Percentiles rank a stretch among this genome's conserved stretches.
These are phyloP conservation scores for Ziziphus jujuba DNA, from an alignment of 306 rosid species.

Conservation along the genomic window DNA sequence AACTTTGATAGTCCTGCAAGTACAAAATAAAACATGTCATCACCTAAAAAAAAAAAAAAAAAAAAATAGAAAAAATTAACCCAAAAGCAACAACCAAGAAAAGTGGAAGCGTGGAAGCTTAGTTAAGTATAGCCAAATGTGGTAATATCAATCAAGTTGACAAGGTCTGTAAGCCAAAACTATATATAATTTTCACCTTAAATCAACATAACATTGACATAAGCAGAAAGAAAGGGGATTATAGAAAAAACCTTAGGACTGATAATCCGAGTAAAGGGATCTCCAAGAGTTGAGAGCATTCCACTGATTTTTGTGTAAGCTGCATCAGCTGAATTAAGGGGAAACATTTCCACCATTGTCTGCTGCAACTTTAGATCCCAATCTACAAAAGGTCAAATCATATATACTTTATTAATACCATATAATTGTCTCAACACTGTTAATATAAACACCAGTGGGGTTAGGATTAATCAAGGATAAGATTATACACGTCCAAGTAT, in stretches of 20 bases:
- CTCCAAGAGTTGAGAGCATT: constrained; percentile 98
- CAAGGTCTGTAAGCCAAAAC: background rate
- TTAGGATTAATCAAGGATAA: no score
- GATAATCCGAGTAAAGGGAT: constrained; percentile 90
- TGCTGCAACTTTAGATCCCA: constrained; percentile 95
- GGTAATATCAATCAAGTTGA: constrained; percentile 2
- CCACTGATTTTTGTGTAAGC: constrained; percentile 89
- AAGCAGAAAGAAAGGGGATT: constrained; percentile 13
- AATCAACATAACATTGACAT: constrained; percentile 7
- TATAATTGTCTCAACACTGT: no score
- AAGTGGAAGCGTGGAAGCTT: constrained; percentile 11
- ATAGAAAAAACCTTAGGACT: constrained; percentile 72
- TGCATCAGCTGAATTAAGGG: constrained; percentile 82
- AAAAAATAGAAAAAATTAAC: background rate
- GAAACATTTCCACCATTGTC: constrained; percentile 98
- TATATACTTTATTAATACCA: background rate
- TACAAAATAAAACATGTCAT: background rate
- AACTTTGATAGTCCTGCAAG: constrained; percentile 86
- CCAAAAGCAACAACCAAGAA: constrained; percentile 16
- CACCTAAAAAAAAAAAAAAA: no score
- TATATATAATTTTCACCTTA: background rate
- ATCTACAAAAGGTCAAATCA: constrained; percentile 43
- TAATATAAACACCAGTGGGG: no score
- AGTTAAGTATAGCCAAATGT: background rate
- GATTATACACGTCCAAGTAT: no score